Conservation (phyloP, 2,329 filamentous ascomycete species). For the Scolecobasidium constrictum region DNA sequence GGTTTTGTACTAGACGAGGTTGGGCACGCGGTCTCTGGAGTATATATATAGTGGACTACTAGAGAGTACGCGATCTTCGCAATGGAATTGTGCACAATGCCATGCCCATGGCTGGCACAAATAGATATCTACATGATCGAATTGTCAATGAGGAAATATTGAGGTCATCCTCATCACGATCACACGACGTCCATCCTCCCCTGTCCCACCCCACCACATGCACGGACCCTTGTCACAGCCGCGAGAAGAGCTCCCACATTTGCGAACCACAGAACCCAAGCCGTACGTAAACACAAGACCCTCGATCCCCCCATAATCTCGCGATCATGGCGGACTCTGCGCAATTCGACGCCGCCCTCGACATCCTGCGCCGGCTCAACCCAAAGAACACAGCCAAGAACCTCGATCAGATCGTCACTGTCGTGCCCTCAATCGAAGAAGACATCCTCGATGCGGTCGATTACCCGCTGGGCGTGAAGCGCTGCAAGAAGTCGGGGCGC, state of each 20-base stretch:
- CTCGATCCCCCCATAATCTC: slow-evolving; percentile 3
- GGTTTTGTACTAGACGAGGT: too few relatives aligned
- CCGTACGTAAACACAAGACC: not conserved
- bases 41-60: too few relatives aligned
- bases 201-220: not conserved
- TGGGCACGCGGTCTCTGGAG: too few relatives aligned
- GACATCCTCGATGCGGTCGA: slow-evolving; percentile 97
- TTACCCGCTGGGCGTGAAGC: slow-evolving; percentile 77
- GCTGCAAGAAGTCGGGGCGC: slow-evolving; percentile 78
- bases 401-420: slow-evolving; percentile 76
- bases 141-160: too few relatives aligned
- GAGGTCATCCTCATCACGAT: too few relatives aligned
- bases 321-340: slow-evolving; percentile 14
- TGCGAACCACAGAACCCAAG: too few relatives aligned
- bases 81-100: too few relatives aligned
- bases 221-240: not conserved
- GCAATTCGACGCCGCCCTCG: slow-evolving; percentile 34
- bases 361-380: slow-evolving; percentile 95
- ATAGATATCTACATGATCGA: too few relatives aligned
- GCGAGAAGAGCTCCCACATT: too few relatives aligned
- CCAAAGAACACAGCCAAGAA: slow-evolving; percentile 84
- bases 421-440: slow-evolving; percentile 88
- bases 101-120: too few relatives aligned
- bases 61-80: too few relatives aligned
- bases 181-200: too few relatives aligned